Evolutionary conservation across 2,329 filamentous ascomycete species (phyloP), one percentile per base, ranked within the genome.

Genomic region (Monosporascus sp.): DNA sequence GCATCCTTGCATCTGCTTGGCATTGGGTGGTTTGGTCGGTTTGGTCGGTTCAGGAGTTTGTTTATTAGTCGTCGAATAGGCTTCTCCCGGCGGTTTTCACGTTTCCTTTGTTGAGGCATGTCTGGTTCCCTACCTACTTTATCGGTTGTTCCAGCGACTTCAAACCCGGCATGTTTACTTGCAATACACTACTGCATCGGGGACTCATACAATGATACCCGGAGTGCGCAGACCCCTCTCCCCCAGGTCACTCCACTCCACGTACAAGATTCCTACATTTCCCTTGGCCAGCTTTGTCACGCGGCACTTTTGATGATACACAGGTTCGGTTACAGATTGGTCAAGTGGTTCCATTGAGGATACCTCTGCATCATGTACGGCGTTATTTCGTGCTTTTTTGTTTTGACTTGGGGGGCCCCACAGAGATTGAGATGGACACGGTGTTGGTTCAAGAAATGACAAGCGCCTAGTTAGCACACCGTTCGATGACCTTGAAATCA

Each of bases 121-220:
- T 52, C 37, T 54, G 37, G 24, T 54, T 51, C 49, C 41, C 52
- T 50, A 31, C 49, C 50, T 38, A 8, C 50, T 50, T 35, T 26
- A 24, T 47, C 50, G 48, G 49, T 46, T 52, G 48, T 46, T 52
- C 53, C 50, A 57, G 51, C 55, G 54, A 53, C 55, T 55, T 57
- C 56, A 60, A 43, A 48, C 55, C 53, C 49, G 35, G 44, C 38
- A 41, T 54, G 51, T 52, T 57, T 51, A 57, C 56, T 60, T 49
- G 62, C 52, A 55, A 58, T 58, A 60, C 58, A 60, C 58, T 58
- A 63, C 58, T 63, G 65, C 65, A 67, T 68, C 57, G 60, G 56
- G 59, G 61, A 57, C 60, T 54, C 52, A 60, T 58, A 56, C 58
- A 63, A 59, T 68, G 66, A 68, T 68, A 68, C 66, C 66, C 66